A percentile compares a stretch with the other conserved stretches of the same genome.
Conservation (phyloP, 495 filamentous ascomycete genomes). For the Echria macrotheca region DNA sequence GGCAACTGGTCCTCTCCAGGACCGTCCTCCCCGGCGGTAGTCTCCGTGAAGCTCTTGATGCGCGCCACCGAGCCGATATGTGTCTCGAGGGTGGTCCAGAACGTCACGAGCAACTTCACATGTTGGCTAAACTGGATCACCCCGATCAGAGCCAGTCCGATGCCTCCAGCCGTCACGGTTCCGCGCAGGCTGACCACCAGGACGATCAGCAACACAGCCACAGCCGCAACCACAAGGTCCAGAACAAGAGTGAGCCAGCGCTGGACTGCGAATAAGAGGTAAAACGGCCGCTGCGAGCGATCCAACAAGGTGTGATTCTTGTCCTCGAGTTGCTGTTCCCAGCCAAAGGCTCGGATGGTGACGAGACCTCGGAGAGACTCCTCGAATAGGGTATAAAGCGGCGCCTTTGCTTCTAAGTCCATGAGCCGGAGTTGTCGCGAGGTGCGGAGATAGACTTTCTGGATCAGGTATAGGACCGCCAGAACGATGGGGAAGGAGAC, state of each 20-base stretch:
- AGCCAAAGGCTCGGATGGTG: constrained; percentile 46
- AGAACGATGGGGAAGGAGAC: constrained; percentile 32
- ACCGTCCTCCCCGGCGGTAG: constrained; percentile 32
- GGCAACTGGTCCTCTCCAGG: constrained; percentile 19
- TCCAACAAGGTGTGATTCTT: constrained; percentile 30
- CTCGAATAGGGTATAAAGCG: constrained; percentile 56
- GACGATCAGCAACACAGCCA: constrained; percentile 43
- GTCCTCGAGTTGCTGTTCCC: constrained; percentile 24
- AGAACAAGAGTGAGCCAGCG: constrained; percentile 42
- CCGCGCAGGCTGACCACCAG: constrained; percentile 31
- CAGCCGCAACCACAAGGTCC: constrained; percentile 37
- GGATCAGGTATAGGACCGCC: constrained; percentile 45
- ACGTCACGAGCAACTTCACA: constrained; percentile 32
- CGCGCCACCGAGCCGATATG: constrained; percentile 49
- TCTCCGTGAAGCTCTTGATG: constrained; percentile 36
- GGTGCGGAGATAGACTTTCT: constrained; percentile 59
- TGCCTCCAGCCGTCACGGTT: constrained; percentile 28
- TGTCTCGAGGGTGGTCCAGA: constrained; percentile 48
- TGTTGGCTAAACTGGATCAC: constrained; percentile 30
- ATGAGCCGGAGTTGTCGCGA: constrained; percentile 60
- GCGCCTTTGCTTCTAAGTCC: constrained; percentile 58
- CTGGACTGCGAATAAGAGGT: constrained; percentile 40
- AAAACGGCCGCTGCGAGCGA: constrained; percentile 39
- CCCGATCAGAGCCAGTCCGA: constrained; percentile 29
- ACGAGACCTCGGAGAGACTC: constrained; percentile 42